Evolutionary conservation across 441 rosid species (phyloP).

Genomic region (Syzygium syzygioides): DNA sequence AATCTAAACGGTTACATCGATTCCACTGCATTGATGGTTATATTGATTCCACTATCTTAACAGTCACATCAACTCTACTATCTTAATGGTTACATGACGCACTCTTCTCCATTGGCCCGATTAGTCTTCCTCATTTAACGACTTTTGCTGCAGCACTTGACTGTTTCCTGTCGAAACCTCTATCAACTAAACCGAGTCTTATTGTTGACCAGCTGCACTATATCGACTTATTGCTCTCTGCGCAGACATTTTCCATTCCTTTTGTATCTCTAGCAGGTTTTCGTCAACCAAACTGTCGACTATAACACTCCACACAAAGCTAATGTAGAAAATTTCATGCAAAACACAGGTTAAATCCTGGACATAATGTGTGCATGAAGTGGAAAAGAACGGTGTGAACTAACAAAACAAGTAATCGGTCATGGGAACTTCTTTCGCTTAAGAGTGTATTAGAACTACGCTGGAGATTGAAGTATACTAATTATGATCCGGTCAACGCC

Average conservation of each 20-base stretch:
- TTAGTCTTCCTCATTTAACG: no score
- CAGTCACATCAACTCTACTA: no score
- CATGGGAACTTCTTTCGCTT: not conserved
- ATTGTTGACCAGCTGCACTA: not conserved
- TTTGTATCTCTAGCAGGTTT: not conserved
- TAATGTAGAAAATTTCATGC: not conserved
- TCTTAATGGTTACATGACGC: no score
- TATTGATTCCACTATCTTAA: no score
- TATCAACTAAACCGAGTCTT: not conserved
- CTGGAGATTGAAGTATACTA: not conserved
- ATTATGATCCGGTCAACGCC: rapidly evolving
- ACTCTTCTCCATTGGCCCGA: no score
- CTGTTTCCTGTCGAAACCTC: not conserved
- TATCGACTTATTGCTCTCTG: not conserved
- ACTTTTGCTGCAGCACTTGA: not conserved
- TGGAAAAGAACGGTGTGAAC: not conserved
- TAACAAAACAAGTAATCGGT: not conserved
- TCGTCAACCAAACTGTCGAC: not conserved
- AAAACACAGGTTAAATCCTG: not conserved
- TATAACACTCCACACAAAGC: not conserved
- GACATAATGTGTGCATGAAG: not conserved
- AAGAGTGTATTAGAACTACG: not conserved
- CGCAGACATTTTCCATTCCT: not conserved
- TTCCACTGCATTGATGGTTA: no score
- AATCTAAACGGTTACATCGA: no score